phyloP scores from a whole-genome alignment of 106 monocot genomes.

The Dendrobium officinale region DNA sequence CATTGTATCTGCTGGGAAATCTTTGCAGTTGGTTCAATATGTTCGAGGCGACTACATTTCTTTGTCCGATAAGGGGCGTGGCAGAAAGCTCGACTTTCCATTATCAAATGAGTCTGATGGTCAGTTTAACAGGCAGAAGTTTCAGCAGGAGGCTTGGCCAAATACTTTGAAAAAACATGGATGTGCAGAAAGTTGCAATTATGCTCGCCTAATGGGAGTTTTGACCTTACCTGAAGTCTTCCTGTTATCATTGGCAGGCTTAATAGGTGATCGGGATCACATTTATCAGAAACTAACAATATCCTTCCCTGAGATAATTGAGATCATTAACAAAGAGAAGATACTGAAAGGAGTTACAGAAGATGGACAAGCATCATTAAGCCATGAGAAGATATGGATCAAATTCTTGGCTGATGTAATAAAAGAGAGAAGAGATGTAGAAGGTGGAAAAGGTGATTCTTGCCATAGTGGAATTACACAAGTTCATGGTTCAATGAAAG shows the following conservation, averaged over 20 bases:
- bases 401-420: constrained; percentile 49
- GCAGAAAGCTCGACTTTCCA: neutral
- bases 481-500: neutral
- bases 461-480: neutral
- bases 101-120: neutral
- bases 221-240: constrained; percentile 78
- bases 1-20: constrained; percentile 97
- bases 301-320: constrained; percentile 24
- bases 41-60: constrained; percentile 27
- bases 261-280: constrained; percentile 57
- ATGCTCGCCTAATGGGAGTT: constrained; percentile 31
- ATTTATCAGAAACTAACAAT: constrained; percentile 33
- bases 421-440: constrained; percentile 18
- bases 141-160: neutral
- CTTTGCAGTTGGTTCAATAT: constrained; percentile 76
- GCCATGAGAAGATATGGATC: constrained; percentile 40
- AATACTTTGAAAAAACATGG: constrained; percentile 11
- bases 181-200: constrained; percentile 9
- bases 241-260: constrained; percentile 64
- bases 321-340: constrained; percentile 7
- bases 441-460: neutral
- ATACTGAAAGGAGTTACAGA: constrained; percentile 11
- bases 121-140: neutral
- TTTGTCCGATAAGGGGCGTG: constrained; percentile 5
- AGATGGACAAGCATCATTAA: neutral